Base-by-base conservation (phyloP, 139 green algal species). In the Axilococcus clingmanii region DNA sequence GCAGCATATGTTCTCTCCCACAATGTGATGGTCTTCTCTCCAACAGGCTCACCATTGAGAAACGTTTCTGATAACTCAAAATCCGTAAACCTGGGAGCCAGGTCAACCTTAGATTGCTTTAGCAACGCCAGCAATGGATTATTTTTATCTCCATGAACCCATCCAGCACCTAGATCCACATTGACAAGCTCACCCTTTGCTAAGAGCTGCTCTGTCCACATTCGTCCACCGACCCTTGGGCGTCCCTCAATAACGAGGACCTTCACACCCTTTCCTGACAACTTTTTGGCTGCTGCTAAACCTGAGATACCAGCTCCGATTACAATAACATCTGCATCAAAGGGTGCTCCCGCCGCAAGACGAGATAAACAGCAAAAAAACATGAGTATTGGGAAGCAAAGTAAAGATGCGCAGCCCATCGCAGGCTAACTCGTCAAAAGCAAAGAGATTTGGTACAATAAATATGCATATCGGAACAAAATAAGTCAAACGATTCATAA, bases 81-180 rank as follows among this genome's bases (percentile, higher is more conserved):
- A 27, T 61, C 16, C 1, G 53, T 61, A 9, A 19, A 4, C 15
- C 15, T 8, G 2, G 8, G 4, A 5, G 53, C 32, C 36, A 61
- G 36, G 15, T 24, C 19, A 17, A 61, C 53, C 8, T n/a, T n/a
- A 17, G 53, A 35, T 36, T 27, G 19, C 17, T 15, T 24, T 7
- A 36, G 37, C 23, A 61, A n/a, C 14, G 9, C 0, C 2, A 50
- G 25, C 7, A 61, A 19, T 0, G 53, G 53, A 24, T 61, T 61
- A 27, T 28, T 28, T 1, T 3, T 22, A 11, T 29, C 5, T 28
- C 53, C 53, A 8, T 61, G 53, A 24, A 61, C 27, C 53, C 53
- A 61, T 27, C 14, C 32, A 12, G 53, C 53, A 4, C 53, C 53
- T 8, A 61, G 16, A n/a, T 61, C 53, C 4, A 28, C 32, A 14